phyloP scores from a whole-genome alignment of 257 asterid species.

The Forsythia suspensa region DNA sequence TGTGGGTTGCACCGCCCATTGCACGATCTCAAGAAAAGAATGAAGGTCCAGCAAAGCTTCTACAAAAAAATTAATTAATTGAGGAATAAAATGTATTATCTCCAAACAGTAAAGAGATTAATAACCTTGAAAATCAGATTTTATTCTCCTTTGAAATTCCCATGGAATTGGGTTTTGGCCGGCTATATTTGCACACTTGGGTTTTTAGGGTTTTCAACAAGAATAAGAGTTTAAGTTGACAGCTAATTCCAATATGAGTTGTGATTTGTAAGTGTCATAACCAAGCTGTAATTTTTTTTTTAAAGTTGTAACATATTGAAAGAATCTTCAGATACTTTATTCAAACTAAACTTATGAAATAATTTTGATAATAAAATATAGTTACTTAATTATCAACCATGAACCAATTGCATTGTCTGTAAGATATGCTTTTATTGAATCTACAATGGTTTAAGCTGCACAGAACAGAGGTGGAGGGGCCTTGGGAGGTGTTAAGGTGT shows the following conservation, averaged over 20 bases:
- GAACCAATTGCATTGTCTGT: no score
- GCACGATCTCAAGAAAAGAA: constrained; percentile 36
- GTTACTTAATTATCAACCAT: no score
- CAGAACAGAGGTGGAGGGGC: no score
- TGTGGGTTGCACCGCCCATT: constrained; percentile 39
- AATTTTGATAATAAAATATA: no score
- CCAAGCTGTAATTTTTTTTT: no score
- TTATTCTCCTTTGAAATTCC: constrained; percentile 40
- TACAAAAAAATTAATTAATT: neutral
- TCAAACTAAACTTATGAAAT: no score
- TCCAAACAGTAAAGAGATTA: constrained; percentile 17
- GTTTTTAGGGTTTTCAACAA: neutral
- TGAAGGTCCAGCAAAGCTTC: constrained; percentile 1
- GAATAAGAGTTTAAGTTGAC: neutral
- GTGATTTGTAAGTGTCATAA: no score
- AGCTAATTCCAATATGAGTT: neutral
- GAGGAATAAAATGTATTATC: constrained; percentile 31
- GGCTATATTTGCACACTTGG: neutral
- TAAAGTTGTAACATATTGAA: no score
- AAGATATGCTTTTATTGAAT: no score
- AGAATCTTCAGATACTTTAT: no score
- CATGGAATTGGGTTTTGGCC: neutral
- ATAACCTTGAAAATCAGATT: constrained; percentile 36
- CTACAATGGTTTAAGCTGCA: no score
- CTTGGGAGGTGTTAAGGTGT: no score